Percentiles rank a stretch among this genome's conserved stretches.
These are phyloP conservation scores for Pseudonectria buxi DNA, from an alignment of 2,329 filamentous ascomycete genomes.

Conservation along the genomic window DNA sequence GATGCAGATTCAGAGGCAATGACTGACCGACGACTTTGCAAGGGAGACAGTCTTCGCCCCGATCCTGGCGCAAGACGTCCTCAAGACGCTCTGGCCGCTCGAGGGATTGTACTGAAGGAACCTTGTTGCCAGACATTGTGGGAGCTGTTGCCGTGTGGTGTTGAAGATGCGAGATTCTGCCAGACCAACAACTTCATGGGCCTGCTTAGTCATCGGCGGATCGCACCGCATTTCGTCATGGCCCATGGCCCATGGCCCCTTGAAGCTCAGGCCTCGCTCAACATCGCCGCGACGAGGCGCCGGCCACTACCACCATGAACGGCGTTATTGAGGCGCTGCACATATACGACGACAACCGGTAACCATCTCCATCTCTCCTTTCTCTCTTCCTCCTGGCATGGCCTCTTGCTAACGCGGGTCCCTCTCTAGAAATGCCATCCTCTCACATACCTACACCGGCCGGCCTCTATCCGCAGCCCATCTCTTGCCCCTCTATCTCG, in stretches of 20 bases:
- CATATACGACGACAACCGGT: conserved; percentile 96
- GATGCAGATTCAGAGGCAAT: conserved; percentile 4
- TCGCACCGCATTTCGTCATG: conserved; percentile 27
- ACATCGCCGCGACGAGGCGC: conserved; percentile 15
- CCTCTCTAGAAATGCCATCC: conserved; percentile 74
- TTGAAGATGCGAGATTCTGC: conserved; percentile 6
- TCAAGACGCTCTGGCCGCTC: conserved; percentile 57
- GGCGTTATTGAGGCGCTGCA: conserved; percentile 91
- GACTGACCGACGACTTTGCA: conserved; percentile 65
- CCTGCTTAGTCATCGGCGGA: conserved; percentile 20
- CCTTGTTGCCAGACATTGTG: conserved; percentile 32
- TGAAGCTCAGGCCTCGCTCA: conserved; percentile 15
- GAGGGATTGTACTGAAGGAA: conserved; percentile 45
- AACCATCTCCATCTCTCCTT: conserved; percentile 27
- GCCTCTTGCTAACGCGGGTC: too few relatives aligned
- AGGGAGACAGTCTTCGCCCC: conserved; percentile 59
- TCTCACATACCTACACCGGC: conserved; percentile 83
- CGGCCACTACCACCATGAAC: conserved; percentile 54
- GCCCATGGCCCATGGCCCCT: conserved; percentile 5
- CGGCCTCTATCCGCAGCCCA: conserved; percentile 70
- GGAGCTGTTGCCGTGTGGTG: conserved; percentile 1
- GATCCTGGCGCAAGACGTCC: conserved; percentile 48
- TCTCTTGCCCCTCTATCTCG: conserved; percentile 80
- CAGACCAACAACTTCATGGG: conserved; percentile 6
- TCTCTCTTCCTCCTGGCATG: too few relatives aligned